A percentile compares a stretch with the other conserved stretches of the same genome.
phyloP scores from a whole-genome alignment of 2,329 filamentous ascomycete genomes.

The Apiospora hydei region DNA sequence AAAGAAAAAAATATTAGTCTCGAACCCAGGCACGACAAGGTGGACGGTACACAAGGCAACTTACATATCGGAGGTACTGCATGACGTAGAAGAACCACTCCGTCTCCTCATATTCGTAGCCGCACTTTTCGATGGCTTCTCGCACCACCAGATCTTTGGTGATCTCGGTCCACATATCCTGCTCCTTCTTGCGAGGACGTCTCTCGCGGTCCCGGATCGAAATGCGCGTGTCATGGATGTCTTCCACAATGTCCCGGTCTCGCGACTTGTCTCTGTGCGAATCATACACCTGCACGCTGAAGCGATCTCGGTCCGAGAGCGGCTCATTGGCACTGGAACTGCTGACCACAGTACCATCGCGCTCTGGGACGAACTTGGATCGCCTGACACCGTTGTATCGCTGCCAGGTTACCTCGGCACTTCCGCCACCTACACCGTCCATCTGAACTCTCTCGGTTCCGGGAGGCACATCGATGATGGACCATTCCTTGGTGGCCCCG shows the following conservation, averaged over 20 bases:
- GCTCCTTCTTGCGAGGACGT: slow-evolving; percentile 51
- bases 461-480: slow-evolving; percentile 83
- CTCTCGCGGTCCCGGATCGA: slow-evolving; percentile 45
- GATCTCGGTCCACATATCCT: slow-evolving; percentile 94
- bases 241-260: slow-evolving; percentile 55
- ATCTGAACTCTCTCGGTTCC: slow-evolving; percentile 83
- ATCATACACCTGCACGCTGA: slow-evolving; percentile 56
- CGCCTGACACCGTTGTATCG: slow-evolving; percentile 80
- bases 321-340: slow-evolving; percentile 44
- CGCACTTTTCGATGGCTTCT: slow-evolving; percentile 84
- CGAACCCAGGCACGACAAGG: slow-evolving; percentile 4
- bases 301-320: slow-evolving; percentile 41
- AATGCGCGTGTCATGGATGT: slow-evolving; percentile 60
- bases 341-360: slow-evolving; percentile 57
- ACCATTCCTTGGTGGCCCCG: slow-evolving; percentile 79
- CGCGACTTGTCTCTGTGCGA: slow-evolving; percentile 38
- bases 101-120: slow-evolving; percentile 91
- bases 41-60: slow-evolving; percentile 45
- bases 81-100: slow-evolving; percentile 91
- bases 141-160: slow-evolving; percentile 89
- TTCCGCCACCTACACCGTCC: slow-evolving; percentile 79
- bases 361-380: slow-evolving; percentile 75
- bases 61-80: slow-evolving; percentile 86
- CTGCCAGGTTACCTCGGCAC: slow-evolving; percentile 79
- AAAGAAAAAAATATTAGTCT: slow-evolving; percentile 41